A percentile compares a stretch with the other conserved stretches of the same genome.
These are phyloP conservation scores for Xylaria sp. DNA, from an alignment of 2,329 filamentous ascomycete species.

Conservation along the genomic window DNA sequence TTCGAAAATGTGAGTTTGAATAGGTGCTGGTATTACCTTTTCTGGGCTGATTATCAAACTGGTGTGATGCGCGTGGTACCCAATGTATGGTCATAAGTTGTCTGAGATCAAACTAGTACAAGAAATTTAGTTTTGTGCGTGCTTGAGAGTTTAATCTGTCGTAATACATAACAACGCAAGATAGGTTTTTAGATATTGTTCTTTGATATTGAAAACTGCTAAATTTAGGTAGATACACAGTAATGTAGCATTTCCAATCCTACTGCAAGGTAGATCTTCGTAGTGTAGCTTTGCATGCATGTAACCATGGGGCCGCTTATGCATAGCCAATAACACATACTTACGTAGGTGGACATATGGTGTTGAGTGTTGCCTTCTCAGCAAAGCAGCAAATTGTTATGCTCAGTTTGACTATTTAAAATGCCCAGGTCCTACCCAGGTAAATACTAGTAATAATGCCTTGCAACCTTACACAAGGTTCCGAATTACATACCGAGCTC, in stretches of 20 bases:
- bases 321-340: not conserved
- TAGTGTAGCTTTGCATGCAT: not conserved
- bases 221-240: not conserved
- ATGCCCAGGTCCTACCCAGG: no score
- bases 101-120: no score
- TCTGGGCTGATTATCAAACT: not conserved
- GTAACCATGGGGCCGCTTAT: constrained; percentile 3
- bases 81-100: no score
- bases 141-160: not conserved
- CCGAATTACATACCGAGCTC: no score
- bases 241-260: not conserved
- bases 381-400: no score
- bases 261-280: not conserved
- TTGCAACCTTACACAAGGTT: no score
- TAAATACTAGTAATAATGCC: no score
- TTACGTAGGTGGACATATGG: not conserved
- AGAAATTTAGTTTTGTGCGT: not conserved
- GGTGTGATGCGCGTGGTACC: not conserved
- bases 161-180: not conserved
- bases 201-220: not conserved
- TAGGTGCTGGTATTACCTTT: not conserved
- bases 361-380: not conserved
- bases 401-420: no score
- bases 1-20: not conserved
- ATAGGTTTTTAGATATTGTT: not conserved